phyloP scores from a whole-genome alignment of 2,329 filamentous ascomycete species.

The Balansia obtecta region DNA sequence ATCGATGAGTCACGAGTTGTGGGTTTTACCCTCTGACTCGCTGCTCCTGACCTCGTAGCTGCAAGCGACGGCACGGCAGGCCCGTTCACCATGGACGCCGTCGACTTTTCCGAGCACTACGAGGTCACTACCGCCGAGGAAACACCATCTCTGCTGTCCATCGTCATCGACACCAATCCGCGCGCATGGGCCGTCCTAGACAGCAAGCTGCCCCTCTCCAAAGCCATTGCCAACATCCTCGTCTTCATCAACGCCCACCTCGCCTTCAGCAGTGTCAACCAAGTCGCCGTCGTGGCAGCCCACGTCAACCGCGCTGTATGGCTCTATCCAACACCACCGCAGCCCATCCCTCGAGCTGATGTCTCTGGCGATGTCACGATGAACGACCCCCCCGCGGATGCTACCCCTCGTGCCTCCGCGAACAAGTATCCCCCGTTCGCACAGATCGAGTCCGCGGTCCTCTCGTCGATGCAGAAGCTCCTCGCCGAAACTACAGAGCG shows the following conservation, averaged over 20 bases:
- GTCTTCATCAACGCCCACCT: constrained; percentile 96
- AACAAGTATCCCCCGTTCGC: constrained; percentile 95
- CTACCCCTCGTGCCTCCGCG: constrained; percentile 32
- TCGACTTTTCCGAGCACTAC: constrained; percentile 49
- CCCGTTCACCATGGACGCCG: constrained; percentile 33
- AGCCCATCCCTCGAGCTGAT: constrained; percentile 12
- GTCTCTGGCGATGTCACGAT: constrained; percentile 45
- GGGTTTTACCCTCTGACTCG: not conserved
- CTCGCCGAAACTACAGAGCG: constrained; percentile 53
- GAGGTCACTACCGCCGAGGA: constrained; percentile 41
- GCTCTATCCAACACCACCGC: constrained; percentile 59
- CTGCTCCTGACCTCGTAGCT: constrained; percentile 20
- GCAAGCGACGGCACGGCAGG: constrained; percentile 10
- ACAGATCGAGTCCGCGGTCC: constrained; percentile 69
- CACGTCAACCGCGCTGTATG: constrained; percentile 79
- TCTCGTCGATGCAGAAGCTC: constrained; percentile 61
- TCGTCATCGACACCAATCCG: constrained; percentile 93
- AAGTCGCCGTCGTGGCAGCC: constrained; percentile 81
- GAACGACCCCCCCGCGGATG: constrained; percentile 30
- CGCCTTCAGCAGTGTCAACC: constrained; percentile 85
- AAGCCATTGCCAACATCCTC: constrained; percentile 76
- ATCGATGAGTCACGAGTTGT: not conserved
- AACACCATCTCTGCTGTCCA: constrained; percentile 70
- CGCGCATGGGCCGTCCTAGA: constrained; percentile 79
- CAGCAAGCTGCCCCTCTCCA: constrained; percentile 63